Base-by-base conservation (phyloP, 2,329 filamentous ascomycete species). In the Sarocladium strictum region DNA sequence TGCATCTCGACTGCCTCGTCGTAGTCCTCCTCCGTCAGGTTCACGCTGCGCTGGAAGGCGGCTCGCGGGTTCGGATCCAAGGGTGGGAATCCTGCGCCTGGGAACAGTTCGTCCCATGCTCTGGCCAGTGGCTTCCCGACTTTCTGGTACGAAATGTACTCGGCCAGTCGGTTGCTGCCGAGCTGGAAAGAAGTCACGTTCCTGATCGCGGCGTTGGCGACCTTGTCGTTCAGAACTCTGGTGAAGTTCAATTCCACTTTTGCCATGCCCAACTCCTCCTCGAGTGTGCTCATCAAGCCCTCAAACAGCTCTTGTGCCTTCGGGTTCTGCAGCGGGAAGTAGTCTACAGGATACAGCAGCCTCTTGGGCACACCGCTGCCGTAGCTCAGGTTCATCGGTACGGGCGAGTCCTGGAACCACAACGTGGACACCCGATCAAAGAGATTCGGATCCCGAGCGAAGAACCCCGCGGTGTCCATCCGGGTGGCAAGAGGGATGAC, bases 391-490 rank as follows among this genome's bases (percentile, higher is more conserved):
- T 38, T 38, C 12, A 38, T 19, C 15, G 12, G 12, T 7, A 38
- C 35, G 9, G 12, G 9, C 35, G 43, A 38, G 26, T 17, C n/a
- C 3, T 43, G 15, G 33, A 45, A 55, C 40, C 57, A 55, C 17
- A 55, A 50, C 17, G 15, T 17, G 14, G 50, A 41, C 23, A 52
- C 52, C 14, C 26, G 12, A 26, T 54, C 43, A 54, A 55, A 58
- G 2, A 60, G 54, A 24, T 33, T 35, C 17, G 54, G 55, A n/a
- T 60, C 57, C 3, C 58, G 29, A 15, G 55, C 55, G 19, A 55
- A 35, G 10, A 58, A 35, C 9, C 58, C 58, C 4, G 58, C 52
- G 11, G 58, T 57, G 35, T 58, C 58, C 14, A 58, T 41, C n/a
- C 41, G 47, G 24, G 54, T 45, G 11, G 57, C 32, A 23, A 58